Conservation (phyloP, 2,329 filamentous ascomycete genomes). For the Dactylonectria estremocensis region DNA sequence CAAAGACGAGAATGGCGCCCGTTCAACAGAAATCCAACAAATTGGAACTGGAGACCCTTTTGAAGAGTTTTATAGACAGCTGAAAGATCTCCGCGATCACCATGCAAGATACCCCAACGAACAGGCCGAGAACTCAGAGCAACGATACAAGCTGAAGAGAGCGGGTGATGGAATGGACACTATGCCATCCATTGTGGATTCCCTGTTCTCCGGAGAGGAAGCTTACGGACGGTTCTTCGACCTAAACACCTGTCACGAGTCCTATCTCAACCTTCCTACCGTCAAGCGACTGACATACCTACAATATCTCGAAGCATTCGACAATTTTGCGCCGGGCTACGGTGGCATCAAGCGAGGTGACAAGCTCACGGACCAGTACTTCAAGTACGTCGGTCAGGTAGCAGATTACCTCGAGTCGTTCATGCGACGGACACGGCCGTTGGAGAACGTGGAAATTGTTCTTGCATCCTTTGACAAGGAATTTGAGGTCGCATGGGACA, state of each 20-base stretch:
- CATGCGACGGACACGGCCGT: conserved; percentile 84
- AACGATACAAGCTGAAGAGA: conserved; percentile 84
- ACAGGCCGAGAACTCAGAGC: conserved; percentile 94
- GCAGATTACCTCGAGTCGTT: conserved; percentile 90
- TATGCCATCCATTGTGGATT: conserved; percentile 81
- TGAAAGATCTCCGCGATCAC: conserved; percentile 86
- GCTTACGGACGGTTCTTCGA: conserved; percentile 94
- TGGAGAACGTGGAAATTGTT: conserved; percentile 88
- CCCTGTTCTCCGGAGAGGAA: conserved; percentile 96
- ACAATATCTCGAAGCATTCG: conserved; percentile 93
- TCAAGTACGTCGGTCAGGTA: conserved; percentile 87
- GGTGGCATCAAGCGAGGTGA: conserved; percentile 83
- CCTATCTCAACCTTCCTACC: conserved; percentile 90
- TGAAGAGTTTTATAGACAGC: conserved; percentile 90
- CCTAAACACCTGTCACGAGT: conserved; percentile 85
- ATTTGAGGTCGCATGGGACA: conserved; percentile 87
- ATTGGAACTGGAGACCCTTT: conserved; percentile 90
- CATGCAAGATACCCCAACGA: conserved; percentile 94
- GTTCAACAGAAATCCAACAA: conserved; percentile 84
- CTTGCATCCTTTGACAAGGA: conserved; percentile 84
- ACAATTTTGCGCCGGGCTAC: conserved; percentile 83
- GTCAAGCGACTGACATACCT: conserved; percentile 90
- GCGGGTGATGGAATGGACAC: conserved; percentile 75
- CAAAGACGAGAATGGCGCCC: conserved; percentile 80
- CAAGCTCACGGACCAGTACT: conserved; percentile 94